Conservation (phyloP, 2,329 filamentous ascomycete species). For the Emergomyces orientalis region DNA sequence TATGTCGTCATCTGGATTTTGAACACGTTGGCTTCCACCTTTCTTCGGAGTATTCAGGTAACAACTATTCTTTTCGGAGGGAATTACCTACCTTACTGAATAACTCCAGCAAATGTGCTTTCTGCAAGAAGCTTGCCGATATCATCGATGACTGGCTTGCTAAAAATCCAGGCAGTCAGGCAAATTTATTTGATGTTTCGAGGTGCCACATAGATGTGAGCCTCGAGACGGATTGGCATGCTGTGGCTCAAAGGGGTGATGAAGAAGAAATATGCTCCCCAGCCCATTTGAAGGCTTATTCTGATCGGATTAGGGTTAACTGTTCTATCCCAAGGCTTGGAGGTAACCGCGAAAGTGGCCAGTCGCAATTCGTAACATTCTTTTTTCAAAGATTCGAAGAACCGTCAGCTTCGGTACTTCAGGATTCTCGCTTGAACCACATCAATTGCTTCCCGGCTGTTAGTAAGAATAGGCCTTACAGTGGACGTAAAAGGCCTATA, state of each 20-base stretch:
- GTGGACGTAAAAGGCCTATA: neutral
- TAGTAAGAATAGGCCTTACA: neutral
- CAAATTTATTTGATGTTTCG: neutral
- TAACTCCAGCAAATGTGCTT: neutral
- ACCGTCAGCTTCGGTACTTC: neutral
- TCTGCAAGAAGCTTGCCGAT: neutral
- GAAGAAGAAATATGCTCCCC: neutral
- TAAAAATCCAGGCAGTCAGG: neutral
- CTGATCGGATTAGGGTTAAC: constrained; percentile 7
- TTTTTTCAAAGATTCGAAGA: neutral
- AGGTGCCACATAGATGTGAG: neutral
- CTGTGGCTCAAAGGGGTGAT: neutral
- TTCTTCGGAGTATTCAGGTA: neutral
- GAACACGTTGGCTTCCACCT: constrained; percentile 1
- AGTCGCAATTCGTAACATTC: neutral
- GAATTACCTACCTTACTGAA: neutral
- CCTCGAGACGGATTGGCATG: constrained; percentile 3
- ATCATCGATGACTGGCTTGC: neutral
- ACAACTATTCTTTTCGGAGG: neutral
- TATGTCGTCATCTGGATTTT: neutral
- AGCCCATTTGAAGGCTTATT: constrained; percentile 8
- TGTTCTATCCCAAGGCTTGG: constrained; percentile 1
- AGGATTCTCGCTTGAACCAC: neutral
- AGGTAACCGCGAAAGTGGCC: neutral
- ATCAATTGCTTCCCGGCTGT: neutral